Percentiles rank a stretch among this genome's conserved stretches.
phyloP scores from a whole-genome alignment of 2,329 filamentous ascomycete genomes.

The Hypomyces perniciosus region DNA sequence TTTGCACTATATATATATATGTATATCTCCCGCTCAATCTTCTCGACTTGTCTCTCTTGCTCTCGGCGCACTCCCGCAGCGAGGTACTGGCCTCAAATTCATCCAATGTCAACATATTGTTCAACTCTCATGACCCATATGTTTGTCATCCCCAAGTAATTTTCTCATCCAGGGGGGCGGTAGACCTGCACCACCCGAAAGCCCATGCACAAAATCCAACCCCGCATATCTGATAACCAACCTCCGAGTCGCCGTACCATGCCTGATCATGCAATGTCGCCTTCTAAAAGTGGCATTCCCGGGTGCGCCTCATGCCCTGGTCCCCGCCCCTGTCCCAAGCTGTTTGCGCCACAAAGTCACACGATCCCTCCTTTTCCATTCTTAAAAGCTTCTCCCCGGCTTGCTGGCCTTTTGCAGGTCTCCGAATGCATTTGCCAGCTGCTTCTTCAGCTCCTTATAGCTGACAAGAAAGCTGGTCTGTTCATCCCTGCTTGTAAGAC shows the following conservation, averaged over 20 bases:
- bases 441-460: conserved; percentile 80
- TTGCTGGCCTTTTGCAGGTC: conserved; percentile 49
- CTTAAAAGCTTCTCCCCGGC: conserved; percentile 31
- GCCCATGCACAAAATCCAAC: background rate
- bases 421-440: conserved; percentile 50
- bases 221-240: background rate
- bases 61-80: background rate
- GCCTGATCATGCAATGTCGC: background rate
- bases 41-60: background rate
- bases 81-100: no score
- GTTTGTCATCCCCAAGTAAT: background rate
- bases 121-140: background rate
- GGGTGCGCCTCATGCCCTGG: background rate
- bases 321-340: no score
- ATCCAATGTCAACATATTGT: no score
- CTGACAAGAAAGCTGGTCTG: conserved; percentile 83
- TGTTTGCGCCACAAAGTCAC: background rate
- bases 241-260: background rate
- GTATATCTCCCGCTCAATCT: background rate
- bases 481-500: conserved; percentile 81
- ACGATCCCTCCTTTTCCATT: background rate
- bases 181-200: background rate
- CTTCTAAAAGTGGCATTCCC: background rate
- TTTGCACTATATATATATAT: conserved; percentile 1
- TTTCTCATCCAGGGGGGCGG: background rate